Base-by-base conservation (phyloP, 768 basidiomycete genomes). In the Lyophyllum shimeji region DNA sequence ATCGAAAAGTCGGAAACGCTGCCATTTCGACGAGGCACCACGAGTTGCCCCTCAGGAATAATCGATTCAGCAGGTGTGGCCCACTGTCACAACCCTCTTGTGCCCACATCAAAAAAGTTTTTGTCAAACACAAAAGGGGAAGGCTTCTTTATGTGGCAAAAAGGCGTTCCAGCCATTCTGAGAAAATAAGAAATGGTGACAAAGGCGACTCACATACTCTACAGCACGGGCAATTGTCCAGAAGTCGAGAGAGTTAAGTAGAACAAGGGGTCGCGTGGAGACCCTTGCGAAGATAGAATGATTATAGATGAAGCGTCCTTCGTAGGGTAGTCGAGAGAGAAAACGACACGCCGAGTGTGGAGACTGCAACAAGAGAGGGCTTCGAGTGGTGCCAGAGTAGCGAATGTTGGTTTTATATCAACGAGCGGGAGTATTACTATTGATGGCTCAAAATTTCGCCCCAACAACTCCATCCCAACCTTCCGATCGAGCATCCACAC, bases 121-220 rank as follows among this genome's bases (percentile, higher is more conserved):
- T 27, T 50, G 56, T 53, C 54, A 50, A 46, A 40, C 20, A 34
- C 45, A 49, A 55, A 49, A 29, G 47, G 54, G 54, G 42, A 25
- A 53, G 45, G n/a, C 57, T 52, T 58, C 46, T 58, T 53, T 44
- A 2, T 50, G 43, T 34, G 50, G 42, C 50, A 51, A 56, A 47
- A 21, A 42, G 49, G 18, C 8, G 17, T 25, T 15, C 3, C 33
- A 50, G n/a, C 18, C 2, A 18, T 9, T 12, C 20, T 37, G 29
- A 18, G 31, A 33, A 39, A 39, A 46, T 21, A 25, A 8, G 17
- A 25, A 3, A 42, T 40, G 2, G 17, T 49, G 20, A 7, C 44
- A 37, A 37, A 31, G 27, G 20, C 27, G 24, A 53, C 52, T 53
- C 46, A 53, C 52, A 46, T 46, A 39, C 45, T 24, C 12, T n/a